phyloP scores from a whole-genome alignment of 306 rosid genomes.

The Vigna angularis region DNA sequence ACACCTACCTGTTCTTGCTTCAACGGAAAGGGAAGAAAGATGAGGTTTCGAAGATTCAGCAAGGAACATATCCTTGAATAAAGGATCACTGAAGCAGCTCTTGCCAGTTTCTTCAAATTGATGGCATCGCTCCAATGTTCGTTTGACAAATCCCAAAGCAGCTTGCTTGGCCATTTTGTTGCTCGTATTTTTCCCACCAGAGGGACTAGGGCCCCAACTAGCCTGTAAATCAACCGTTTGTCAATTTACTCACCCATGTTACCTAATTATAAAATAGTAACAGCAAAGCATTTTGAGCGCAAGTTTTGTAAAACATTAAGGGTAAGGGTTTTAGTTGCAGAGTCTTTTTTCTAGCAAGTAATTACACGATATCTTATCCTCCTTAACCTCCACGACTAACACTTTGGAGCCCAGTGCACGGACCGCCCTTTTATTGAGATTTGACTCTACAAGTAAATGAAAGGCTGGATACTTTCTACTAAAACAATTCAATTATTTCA shows the following conservation, averaged over 20 bases:
- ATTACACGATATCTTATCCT: background rate
- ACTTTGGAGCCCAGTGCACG: conserved; percentile 15
- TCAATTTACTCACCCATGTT: conserved; percentile 45
- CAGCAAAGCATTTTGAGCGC: conserved; percentile 16
- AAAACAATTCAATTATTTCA: conserved; percentile 30
- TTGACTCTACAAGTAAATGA: conserved; percentile 28
- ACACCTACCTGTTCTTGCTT: conserved; percentile 77
- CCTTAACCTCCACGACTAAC: background rate
- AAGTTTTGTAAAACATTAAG: conserved; percentile 20
- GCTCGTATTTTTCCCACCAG: conserved; percentile 86
- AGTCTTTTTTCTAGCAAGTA: conserved; percentile 16
- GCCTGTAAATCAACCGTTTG: conserved; percentile 62
- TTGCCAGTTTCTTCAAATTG: conserved; percentile 85
- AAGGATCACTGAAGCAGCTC: conserved; percentile 88
- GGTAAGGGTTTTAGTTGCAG: conserved; percentile 5
- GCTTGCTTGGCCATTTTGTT: conserved; percentile 93
- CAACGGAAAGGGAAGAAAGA: conserved; percentile 65
- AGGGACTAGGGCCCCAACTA: conserved; percentile 74
- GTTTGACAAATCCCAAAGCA: conserved; percentile 77
- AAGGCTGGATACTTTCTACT: conserved; percentile 6
- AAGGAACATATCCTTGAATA: conserved; percentile 70
- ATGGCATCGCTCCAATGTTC: conserved; percentile 82
- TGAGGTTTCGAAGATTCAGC: conserved; percentile 72
- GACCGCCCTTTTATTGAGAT: background rate
- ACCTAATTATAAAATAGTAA: conserved; percentile 7